Percentiles rank a stretch among this genome's conserved stretches.
phyloP scores from a whole-genome alignment of 2,329 filamentous ascomycete species.

The Aspergillus vadensis region DNA sequence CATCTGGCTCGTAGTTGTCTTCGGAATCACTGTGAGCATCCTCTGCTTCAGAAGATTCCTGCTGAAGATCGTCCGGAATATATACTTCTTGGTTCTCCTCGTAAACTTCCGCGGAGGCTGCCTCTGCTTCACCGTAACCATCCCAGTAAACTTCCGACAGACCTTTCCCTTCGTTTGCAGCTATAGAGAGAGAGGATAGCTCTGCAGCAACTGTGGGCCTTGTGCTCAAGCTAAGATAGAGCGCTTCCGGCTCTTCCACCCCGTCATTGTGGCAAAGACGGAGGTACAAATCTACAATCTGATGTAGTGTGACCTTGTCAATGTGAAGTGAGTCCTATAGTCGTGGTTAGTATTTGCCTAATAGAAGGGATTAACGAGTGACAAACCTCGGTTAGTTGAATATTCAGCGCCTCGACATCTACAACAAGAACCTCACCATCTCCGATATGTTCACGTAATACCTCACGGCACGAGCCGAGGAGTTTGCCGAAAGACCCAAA shows the following conservation, averaged over 20 bases:
- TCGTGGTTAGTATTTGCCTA: conserved; percentile 27
- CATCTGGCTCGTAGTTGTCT: neutral
- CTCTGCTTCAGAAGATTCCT: conserved; percentile 18
- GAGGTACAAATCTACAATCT: conserved; percentile 62
- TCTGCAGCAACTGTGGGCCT: conserved; percentile 57
- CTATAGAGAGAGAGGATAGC: conserved; percentile 54
- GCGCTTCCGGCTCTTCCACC: conserved; percentile 52
- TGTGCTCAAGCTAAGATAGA: conserved; percentile 60
- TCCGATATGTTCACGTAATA: conserved; percentile 58
- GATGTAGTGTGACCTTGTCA: conserved; percentile 54
- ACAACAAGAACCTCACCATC: conserved; percentile 61
- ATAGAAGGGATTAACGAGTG: conserved; percentile 5
- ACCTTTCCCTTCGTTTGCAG: conserved; percentile 60
- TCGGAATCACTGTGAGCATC: conserved; percentile 8
- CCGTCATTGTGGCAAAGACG: conserved; percentile 62
- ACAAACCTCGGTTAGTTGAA: conserved; percentile 61
- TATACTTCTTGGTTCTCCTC: conserved; percentile 17
- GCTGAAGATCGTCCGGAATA: conserved; percentile 19
- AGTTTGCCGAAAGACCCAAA: conserved; percentile 56
- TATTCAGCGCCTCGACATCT: conserved; percentile 56
- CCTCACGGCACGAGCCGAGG: conserved; percentile 57
- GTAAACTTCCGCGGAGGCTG: conserved; percentile 18
- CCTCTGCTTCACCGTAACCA: conserved; percentile 55
- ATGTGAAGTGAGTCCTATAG: conserved; percentile 53
- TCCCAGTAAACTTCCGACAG: conserved; percentile 51